These are phyloP conservation scores for Ustulina deusta DNA, from an alignment of 2,329 filamentous ascomycete species.

Conservation along the genomic window DNA sequence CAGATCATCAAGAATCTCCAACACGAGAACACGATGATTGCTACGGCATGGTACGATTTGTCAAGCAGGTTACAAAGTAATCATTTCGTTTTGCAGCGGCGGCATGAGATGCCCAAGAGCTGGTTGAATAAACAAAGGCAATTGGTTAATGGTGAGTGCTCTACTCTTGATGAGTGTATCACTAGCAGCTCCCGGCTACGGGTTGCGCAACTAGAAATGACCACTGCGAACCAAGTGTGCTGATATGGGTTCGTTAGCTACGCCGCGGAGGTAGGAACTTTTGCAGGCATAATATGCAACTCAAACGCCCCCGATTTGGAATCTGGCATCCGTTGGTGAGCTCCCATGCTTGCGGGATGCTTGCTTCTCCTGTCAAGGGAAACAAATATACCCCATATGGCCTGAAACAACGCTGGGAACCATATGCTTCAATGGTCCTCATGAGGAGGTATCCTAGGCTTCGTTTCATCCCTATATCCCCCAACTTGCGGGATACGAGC, in stretches of 20 bases:
- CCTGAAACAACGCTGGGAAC: background rate
- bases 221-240: background rate
- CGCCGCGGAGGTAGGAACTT: constrained; percentile 51
- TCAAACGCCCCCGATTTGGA: background rate
- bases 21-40: constrained; percentile 81
- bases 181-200: background rate
- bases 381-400: background rate
- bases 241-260: constrained; percentile 45
- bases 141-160: constrained; percentile 70
- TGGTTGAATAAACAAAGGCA: constrained; percentile 88
- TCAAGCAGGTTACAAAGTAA: constrained; percentile 84
- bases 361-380: background rate
- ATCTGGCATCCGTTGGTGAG: constrained; percentile 6
- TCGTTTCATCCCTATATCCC: background rate
- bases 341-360: background rate
- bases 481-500: background rate
- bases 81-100: constrained; percentile 80
- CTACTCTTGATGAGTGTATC: background rate
- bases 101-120: constrained; percentile 80
- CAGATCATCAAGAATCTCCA: constrained; percentile 75
- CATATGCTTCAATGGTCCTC: background rate
- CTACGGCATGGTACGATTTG: constrained; percentile 89
- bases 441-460: background rate
- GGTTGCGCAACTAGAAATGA: background rate
- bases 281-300: constrained; percentile 25